Conservation (phyloP, 2,329 filamentous ascomycete species). For the Coniochaeta hoffmannii region DNA sequence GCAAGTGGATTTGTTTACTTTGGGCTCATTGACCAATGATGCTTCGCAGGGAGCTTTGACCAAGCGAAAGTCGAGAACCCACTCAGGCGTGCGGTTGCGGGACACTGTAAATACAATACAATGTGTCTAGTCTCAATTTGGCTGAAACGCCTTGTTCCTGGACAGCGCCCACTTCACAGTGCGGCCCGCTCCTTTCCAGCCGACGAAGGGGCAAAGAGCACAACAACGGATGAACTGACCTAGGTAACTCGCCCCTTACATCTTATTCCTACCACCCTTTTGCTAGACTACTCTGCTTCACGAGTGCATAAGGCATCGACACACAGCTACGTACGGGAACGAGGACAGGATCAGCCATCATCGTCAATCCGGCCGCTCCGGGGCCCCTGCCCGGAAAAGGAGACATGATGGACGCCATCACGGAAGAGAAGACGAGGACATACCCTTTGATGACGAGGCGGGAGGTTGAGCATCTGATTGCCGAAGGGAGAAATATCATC, state of each 20-base stretch:
- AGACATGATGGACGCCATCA: neutral
- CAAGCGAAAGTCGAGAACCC: neutral
- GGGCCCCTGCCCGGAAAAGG: neutral
- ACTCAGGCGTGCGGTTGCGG: neutral
- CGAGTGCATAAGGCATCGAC: neutral
- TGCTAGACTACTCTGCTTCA: neutral
- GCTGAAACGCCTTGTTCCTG: neutral
- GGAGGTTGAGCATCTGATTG: conserved; percentile 75
- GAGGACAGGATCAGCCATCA: neutral
- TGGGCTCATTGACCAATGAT: neutral
- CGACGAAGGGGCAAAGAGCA: neutral
- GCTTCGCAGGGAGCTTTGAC: neutral
- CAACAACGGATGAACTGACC: neutral
- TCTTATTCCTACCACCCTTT: neutral
- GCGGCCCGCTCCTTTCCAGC: neutral
- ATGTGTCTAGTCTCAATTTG: neutral
- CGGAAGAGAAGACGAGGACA: neutral
- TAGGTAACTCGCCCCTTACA: neutral
- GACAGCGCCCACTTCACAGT: neutral
- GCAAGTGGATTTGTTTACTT: conserved; percentile 1
- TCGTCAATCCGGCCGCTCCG: neutral
- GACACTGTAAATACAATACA: neutral
- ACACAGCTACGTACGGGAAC: neutral
- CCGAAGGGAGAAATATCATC: conserved; percentile 70
- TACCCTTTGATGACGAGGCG: conserved; percentile 33